These are phyloP conservation scores for Penicillium sp. DNA, from an alignment of 2,329 filamentous ascomycete species.

Conservation along the genomic window DNA sequence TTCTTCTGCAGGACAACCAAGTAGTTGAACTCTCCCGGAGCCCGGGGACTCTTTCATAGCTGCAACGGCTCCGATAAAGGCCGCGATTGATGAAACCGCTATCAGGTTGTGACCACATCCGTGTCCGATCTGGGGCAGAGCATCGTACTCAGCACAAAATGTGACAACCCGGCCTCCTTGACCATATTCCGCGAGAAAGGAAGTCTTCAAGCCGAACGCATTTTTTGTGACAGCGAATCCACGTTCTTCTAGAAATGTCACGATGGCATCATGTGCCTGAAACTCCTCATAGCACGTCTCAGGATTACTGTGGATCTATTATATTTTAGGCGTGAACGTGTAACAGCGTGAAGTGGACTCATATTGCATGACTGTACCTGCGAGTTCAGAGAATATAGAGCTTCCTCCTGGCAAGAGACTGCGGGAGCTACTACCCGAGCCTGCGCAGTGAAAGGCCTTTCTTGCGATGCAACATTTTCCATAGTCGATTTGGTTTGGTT, in stretches of 20 bases:
- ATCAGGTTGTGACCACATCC: constrained; percentile 39
- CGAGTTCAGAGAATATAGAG: too few species aligned
- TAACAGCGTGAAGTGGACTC: too few species aligned
- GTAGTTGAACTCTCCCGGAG: constrained; percentile 29
- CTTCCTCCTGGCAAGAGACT: too few species aligned
- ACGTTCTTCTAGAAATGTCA: constrained; percentile 42
- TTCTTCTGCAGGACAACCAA: constrained; percentile 39
- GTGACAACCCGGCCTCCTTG: neutral
- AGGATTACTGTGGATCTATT: constrained; percentile 46
- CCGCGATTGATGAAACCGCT: constrained; percentile 26
- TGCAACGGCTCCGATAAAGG: constrained; percentile 48
- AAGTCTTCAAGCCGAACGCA: constrained; percentile 53
- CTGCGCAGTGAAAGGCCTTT: too few species aligned
- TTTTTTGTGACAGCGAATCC: constrained; percentile 50
- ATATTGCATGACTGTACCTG: too few species aligned
- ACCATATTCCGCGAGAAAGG: constrained; percentile 52
- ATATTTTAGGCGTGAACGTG: neutral
- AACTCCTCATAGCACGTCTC: constrained; percentile 55
- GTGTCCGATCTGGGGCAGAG: constrained; percentile 37
- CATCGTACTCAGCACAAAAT: constrained; percentile 44
- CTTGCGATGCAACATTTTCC: too few species aligned
- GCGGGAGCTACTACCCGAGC: too few species aligned
- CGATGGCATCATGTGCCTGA: constrained; percentile 54
- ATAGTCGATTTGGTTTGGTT: too few species aligned
- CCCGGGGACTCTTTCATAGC: constrained; percentile 45